Evolutionary conservation across 192 early-diverging fungal species (phyloP).

Genomic region (Phlyctochytrium bullatum): DNA sequence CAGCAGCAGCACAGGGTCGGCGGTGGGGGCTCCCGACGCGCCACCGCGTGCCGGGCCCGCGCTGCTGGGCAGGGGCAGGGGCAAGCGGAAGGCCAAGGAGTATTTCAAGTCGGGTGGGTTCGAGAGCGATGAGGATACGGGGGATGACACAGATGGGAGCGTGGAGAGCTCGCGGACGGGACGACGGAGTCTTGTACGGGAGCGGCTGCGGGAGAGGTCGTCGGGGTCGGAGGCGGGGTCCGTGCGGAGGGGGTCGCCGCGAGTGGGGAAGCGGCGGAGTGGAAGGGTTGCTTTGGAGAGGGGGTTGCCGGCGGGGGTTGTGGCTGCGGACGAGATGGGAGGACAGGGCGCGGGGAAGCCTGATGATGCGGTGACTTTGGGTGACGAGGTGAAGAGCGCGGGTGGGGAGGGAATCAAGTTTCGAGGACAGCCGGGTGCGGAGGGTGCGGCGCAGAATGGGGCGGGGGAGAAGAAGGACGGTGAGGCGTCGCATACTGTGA

Average conservation of each 20-base stretch:
- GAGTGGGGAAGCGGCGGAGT: no score
- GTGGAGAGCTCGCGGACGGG: no score
- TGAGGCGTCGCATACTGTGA: background rate
- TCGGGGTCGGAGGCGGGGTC: background rate
- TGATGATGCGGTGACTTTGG: background rate
- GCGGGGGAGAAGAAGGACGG: conserved; percentile 5
- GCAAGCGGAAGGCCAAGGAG: no score
- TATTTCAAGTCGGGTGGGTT: no score
- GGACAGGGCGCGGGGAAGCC: background rate
- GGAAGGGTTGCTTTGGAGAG: background rate
- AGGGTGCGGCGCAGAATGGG: background rate
- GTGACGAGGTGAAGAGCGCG: background rate
- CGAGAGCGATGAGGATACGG: no score
- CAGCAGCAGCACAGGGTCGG: no score
- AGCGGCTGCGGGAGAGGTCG: no score
- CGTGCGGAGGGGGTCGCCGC: background rate
- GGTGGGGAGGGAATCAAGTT: background rate
- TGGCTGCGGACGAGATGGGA: background rate
- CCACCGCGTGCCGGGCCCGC: no score
- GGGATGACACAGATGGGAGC: no score
- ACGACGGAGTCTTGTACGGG: no score
- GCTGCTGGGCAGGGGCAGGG: no score
- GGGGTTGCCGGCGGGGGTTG: background rate
- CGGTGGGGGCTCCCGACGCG: no score
- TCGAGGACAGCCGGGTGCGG: background rate